Percentiles rank a stretch among this genome's conserved stretches.
Conservation (phyloP, 768 basidiomycete species). For the Mycena kentingensis region DNA sequence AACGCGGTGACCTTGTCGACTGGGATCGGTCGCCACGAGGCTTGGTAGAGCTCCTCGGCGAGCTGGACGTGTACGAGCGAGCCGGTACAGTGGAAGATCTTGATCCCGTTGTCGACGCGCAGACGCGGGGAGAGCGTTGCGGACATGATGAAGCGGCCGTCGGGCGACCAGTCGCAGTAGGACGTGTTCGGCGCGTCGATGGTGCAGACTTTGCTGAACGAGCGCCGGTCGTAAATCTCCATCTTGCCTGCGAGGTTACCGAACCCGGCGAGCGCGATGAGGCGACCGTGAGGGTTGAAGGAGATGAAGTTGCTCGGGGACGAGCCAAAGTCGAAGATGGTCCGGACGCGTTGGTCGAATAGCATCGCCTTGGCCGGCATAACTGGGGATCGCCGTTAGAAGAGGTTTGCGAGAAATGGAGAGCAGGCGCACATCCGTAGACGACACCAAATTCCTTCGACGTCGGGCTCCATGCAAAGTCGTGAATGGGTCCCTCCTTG, state of each 20-base stretch:
- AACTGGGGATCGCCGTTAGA: slow-evolving; percentile 56
- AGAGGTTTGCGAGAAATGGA: slow-evolving; percentile 5
- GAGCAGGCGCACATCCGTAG: slow-evolving; percentile 78
- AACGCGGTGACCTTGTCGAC: slow-evolving; percentile 70
- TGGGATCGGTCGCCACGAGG: slow-evolving; percentile 76
- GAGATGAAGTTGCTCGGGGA: slow-evolving; percentile 89
- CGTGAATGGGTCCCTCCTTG: slow-evolving; percentile 97
- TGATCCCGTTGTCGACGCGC: slow-evolving; percentile 96
- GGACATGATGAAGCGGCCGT: slow-evolving; percentile 90
- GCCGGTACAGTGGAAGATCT: slow-evolving; percentile 92
- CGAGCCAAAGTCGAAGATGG: slow-evolving; percentile 87
- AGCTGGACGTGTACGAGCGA: slow-evolving; percentile 81
- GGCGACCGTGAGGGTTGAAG: slow-evolving; percentile 92
- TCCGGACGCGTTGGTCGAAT: slow-evolving; percentile 88
- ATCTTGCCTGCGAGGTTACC: slow-evolving; percentile 96
- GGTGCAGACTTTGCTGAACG: slow-evolving; percentile 72
- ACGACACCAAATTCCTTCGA: slow-evolving; percentile 96
- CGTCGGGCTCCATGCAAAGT: slow-evolving; percentile 94
- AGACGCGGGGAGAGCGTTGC: slow-evolving; percentile 94
- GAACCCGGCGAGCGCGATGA: slow-evolving; percentile 90
- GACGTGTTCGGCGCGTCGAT: slow-evolving; percentile 94
- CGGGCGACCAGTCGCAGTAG: slow-evolving; percentile 93
- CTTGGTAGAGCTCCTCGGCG: slow-evolving; percentile 89
- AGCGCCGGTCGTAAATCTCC: slow-evolving; percentile 88
- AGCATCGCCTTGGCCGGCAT: slow-evolving; percentile 95